phyloP scores from a whole-genome alignment of 2,329 filamentous ascomycete species.

The Parastagonospora avenae region DNA sequence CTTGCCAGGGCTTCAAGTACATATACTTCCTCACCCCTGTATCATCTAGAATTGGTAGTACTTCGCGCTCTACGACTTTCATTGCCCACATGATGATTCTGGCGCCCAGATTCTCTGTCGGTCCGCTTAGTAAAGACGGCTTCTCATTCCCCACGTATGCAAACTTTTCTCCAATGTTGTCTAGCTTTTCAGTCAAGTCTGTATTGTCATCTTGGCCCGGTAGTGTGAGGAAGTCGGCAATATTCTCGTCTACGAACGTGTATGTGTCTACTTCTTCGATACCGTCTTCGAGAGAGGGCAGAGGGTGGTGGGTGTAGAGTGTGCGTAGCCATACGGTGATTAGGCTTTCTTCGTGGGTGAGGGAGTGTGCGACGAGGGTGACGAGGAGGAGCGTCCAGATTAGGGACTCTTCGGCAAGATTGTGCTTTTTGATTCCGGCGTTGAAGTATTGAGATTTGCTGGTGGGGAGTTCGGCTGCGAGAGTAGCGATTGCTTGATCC shows the following conservation, averaged over 20 bases:
- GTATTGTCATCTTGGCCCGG: background rate
- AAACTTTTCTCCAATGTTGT: constrained; percentile 18
- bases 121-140: constrained; percentile 11
- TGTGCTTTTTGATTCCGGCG: constrained; percentile 14
- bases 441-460: constrained; percentile 11
- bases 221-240: constrained; percentile 21
- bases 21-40: constrained; percentile 10
- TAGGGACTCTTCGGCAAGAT: constrained; percentile 11
- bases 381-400: constrained; percentile 33
- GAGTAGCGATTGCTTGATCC: constrained; percentile 12
- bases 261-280: constrained; percentile 32
- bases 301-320: constrained; percentile 15
- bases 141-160: constrained; percentile 2
- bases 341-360: constrained; percentile 9
- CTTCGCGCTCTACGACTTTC: constrained; percentile 22
- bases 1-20: constrained; percentile 6
- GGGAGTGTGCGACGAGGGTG: constrained; percentile 18
- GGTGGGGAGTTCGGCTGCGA: constrained; percentile 15
- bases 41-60: constrained; percentile 12
- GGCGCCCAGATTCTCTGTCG: constrained; percentile 20
- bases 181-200: constrained; percentile 14
- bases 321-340: constrained; percentile 9
- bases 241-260: constrained; percentile 25
- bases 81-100: constrained; percentile 33
- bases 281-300: constrained; percentile 28